Evolutionary conservation across 192 early-diverging fungal species (phyloP).

Genomic region (Pilaira anomala): DNA sequence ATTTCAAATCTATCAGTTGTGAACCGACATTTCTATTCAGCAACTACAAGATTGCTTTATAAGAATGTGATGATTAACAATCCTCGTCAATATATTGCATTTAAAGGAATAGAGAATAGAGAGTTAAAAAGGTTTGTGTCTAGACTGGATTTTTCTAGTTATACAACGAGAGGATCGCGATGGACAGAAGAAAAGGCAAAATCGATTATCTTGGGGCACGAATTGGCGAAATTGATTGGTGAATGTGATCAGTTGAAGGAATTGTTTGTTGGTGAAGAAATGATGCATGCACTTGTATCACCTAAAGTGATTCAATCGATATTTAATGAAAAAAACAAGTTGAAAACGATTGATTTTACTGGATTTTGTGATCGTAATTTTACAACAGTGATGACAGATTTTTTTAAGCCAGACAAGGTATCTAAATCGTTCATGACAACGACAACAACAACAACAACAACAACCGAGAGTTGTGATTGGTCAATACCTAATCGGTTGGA

Average conservation of each 20-base stretch:
- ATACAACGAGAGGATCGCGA: slow-evolving; percentile 14
- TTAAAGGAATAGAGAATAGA: not conserved
- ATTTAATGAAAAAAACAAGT: not conserved
- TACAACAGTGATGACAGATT: not conserved
- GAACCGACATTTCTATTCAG: slow-evolving; percentile 7
- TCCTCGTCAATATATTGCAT: slow-evolving; percentile 13
- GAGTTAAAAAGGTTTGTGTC: not conserved
- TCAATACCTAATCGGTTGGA: not conserved
- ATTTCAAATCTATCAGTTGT: not conserved
- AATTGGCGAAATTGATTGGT: slow-evolving; percentile 12
- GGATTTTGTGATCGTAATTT: slow-evolving; percentile 19
- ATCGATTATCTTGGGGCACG: not conserved
- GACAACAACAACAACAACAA: not conserved
- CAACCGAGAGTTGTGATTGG: not conserved
- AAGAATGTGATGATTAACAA: slow-evolving; percentile 7
- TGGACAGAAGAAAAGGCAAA: slow-evolving; percentile 18
- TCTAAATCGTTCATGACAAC: not conserved
- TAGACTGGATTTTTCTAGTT: slow-evolving; percentile 17
- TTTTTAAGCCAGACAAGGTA: not conserved
- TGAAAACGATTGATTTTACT: slow-evolving; percentile 8
- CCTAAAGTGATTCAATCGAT: slow-evolving; percentile 12
- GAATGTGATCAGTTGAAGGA: slow-evolving; percentile 15
- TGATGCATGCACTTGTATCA: slow-evolving; percentile 18
- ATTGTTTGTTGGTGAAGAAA: slow-evolving; percentile 16
- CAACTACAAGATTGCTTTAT: slow-evolving; percentile 1